Evolutionary conservation across 2,329 filamentous ascomycete genomes (phyloP).

Genomic region (Orbilia ellipsospora): DNA sequence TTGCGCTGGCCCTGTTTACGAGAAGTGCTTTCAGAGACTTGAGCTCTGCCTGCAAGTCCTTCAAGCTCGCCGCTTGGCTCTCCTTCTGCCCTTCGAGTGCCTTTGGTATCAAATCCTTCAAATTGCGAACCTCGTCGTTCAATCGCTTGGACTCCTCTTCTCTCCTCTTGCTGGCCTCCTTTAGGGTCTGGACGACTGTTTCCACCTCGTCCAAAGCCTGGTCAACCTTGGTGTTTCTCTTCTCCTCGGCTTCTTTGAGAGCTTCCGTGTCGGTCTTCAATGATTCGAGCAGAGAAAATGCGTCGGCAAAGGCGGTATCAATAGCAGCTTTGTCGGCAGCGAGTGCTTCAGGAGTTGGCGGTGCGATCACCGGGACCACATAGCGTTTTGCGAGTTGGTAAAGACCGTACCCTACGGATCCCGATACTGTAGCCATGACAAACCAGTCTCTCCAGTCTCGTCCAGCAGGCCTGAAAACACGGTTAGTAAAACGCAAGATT

Average conservation of each 20-base stretch:
- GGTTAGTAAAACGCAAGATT: slow-evolving; percentile 7
- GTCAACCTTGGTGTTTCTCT: slow-evolving; percentile 85
- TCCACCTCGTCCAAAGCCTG: slow-evolving; percentile 84
- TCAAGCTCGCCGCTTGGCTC: slow-evolving; percentile 79
- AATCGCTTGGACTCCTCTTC: slow-evolving; percentile 89
- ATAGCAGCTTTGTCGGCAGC: slow-evolving; percentile 94
- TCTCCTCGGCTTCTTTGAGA: slow-evolving; percentile 86
- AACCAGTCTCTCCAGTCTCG: slow-evolving; percentile 99
- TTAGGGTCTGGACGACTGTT: slow-evolving; percentile 81
- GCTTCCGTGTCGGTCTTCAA: slow-evolving; percentile 87
- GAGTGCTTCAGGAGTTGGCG: slow-evolving; percentile 90
- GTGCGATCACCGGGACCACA: slow-evolving; percentile 87
- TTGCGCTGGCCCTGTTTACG: slow-evolving; percentile 69
- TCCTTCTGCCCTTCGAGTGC: slow-evolving; percentile 90
- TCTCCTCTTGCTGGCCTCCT: slow-evolving; percentile 80
- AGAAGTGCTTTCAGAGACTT: slow-evolving; percentile 92
- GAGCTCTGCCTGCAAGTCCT: slow-evolving; percentile 86
- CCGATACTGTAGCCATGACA: slow-evolving; percentile 96
- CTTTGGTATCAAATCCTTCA: slow-evolving; percentile 87
- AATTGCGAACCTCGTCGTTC: slow-evolving; percentile 82
- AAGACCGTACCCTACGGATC: slow-evolving; percentile 87
- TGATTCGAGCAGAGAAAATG: slow-evolving; percentile 91
- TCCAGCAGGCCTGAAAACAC: slow-evolving; percentile 54
- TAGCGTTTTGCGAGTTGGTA: slow-evolving; percentile 94
- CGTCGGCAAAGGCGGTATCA: slow-evolving; percentile 91